phyloP scores from a whole-genome alignment of 2,329 filamentous ascomycete species.

The Drechslerella dactyloides region DNA sequence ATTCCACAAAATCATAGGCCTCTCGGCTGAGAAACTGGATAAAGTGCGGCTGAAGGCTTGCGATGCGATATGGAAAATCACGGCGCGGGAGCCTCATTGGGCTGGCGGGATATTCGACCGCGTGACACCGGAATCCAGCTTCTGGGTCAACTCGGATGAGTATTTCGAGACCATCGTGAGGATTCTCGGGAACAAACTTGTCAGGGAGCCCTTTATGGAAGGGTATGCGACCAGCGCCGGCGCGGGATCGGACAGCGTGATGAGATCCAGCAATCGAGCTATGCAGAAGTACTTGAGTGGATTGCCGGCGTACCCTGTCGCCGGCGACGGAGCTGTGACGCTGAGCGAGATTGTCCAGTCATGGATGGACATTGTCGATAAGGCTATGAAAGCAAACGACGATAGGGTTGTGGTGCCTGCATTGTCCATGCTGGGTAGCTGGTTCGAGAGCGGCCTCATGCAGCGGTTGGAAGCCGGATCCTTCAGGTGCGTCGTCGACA shows the following conservation, averaged over 20 bases:
- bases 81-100: constrained; percentile 54
- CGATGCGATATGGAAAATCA: constrained; percentile 62
- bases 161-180: constrained; percentile 67
- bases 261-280: constrained; percentile 72
- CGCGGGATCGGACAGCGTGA: constrained; percentile 76
- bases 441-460: constrained; percentile 67
- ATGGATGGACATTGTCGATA: constrained; percentile 53
- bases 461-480: constrained; percentile 57
- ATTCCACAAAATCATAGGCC: constrained; percentile 62
- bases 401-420: constrained; percentile 77
- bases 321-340: constrained; percentile 59
- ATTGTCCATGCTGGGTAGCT: constrained; percentile 59
- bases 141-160: constrained; percentile 61
- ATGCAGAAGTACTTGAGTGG: constrained; percentile 63
- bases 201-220: constrained; percentile 64
- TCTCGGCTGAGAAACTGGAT: constrained; percentile 88
- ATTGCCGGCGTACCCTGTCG: constrained; percentile 53
- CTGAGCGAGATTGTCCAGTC: constrained; percentile 56
- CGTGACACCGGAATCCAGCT: constrained; percentile 41
- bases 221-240: constrained; percentile 77
- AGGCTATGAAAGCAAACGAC: constrained; percentile 58
- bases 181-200: constrained; percentile 59
- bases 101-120: constrained; percentile 45
- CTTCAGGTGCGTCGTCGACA: constrained; percentile 32
- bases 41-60: constrained; percentile 76